Evolutionary conservation across 2,329 filamentous ascomycete species (phyloP), one percentile per base, ranked within the genome.

Genomic region (Cercospora zeae-maydis): DNA sequence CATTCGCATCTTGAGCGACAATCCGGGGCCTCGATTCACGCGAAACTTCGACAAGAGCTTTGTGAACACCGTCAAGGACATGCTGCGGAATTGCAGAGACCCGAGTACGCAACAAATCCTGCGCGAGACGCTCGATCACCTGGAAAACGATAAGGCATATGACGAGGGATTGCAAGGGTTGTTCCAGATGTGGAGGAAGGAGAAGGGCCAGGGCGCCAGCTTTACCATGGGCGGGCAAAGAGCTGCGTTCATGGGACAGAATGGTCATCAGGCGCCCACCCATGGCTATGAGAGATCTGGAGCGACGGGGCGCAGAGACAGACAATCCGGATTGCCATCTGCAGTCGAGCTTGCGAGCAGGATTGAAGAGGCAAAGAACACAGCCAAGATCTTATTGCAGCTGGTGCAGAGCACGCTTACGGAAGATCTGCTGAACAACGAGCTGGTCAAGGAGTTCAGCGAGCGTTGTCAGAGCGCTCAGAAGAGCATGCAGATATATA

Each of bases 391-490:
- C 4, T 85, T 99, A n/a, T 85, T 91, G 58, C 93, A 99, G 77
- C 88, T 97, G 6, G 87, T 96, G 16, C 90, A 93, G 76, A 93
- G 90, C 62, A 96, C 93, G 0, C 86, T 92, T 0, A 82, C 89
- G 0, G 79, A 83, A 13, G 92, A 96, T 73, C 80, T 97, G 24
- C 82, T 92, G 19, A 77, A 82, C 59, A 93, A 96, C 72, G 93
- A 97, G n/a, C 83, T 99, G 58, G 88, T 97, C 75, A 90, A 88
- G 74, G 95, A 99, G 78, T 98, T 99, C 74, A 86, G 88, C 53
- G 89, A 95, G 70, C 88, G 95, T 24, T 98, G 93, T 74, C 86
- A 88, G 66, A 85, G 86, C 60, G 93, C 93, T 4, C 88, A 90
- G 58, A 84, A 88, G 59, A 91, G 89, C 73, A 87, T 98, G 70